Evolutionary conservation across 306 rosid genomes (phyloP), one percentile per base, ranked within the genome.

Genomic region (Amphicarpaea edgeworthii): DNA sequence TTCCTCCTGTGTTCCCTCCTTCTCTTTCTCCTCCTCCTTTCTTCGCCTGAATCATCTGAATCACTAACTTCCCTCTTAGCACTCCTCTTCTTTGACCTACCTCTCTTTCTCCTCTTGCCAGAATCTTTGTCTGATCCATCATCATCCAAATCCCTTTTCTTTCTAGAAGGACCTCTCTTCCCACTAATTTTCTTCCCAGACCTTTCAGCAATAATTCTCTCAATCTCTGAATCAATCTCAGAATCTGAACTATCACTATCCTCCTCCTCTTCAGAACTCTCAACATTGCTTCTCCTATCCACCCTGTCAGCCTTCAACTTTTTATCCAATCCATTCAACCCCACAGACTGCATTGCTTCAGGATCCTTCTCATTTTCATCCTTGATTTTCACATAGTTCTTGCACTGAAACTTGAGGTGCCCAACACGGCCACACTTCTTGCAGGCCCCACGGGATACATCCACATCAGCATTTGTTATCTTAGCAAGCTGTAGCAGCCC

Each of bases 401-500:
- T 88, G 78, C 98, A 93, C 77, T 93, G 98, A 79, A 87, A 93
- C 70, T 70, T 91, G 66, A 93, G 96, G 68, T 93, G 98, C 53
- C 98, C 98, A 81, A 93, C 98, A 80, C 97, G 96, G 17, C 97
- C 96, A 59, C 97, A 93, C 77, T 81, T 91, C 89, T 91, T 93
- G 90, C 98, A 93, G 1, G 97, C 85, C 40, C 98, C 98, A 7
- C 96, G 93, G 73, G 90, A 86, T 72, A 87, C 85, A 75, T 91
- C 93, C 8, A 88, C 93, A 3, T 77, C 93, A 16, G 96, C 87
- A 59, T 88, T 89, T 5, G 98, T 91, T 76, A 93, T 88, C 20
- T 90, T 90, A 49, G 97, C 98, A 77, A 93, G 98, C 2, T 96
- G 97, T 38, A 93, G 97, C 30, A 93, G 98, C 23, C 97, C 98